Percentiles rank a stretch among this genome's conserved stretches.
phyloP scores from a whole-genome alignment of 2,329 filamentous ascomycete genomes.

The Triangularia setosa region DNA sequence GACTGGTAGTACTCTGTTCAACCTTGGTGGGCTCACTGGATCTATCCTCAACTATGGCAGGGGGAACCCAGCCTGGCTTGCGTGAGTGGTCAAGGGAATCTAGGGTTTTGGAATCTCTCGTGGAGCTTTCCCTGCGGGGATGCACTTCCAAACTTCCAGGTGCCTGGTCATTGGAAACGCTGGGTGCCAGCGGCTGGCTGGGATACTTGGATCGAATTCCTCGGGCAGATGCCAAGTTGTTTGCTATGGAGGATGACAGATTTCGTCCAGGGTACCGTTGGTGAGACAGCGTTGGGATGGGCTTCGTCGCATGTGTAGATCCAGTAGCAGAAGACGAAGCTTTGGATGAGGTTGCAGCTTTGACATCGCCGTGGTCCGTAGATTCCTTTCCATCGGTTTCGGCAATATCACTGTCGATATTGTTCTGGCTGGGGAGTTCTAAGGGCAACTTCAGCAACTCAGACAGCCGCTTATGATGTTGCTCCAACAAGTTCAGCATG shows the following conservation, averaged over 20 bases:
- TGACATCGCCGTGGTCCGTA: conserved; percentile 22
- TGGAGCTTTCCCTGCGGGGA: conserved; percentile 47
- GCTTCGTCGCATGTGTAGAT: conserved; percentile 28
- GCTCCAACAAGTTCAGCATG: conserved; percentile 78
- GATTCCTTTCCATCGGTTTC: conserved; percentile 37
- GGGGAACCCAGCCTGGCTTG: conserved; percentile 52
- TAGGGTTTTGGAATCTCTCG: conserved; percentile 41
- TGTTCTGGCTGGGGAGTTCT: conserved; percentile 39
- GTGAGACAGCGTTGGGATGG: conserved; percentile 36
- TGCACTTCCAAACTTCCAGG: conserved; percentile 64
- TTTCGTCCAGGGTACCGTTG: conserved; percentile 60
- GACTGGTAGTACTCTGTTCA: conserved; percentile 11
- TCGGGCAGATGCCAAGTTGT: conserved; percentile 78
- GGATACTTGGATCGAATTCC: conserved; percentile 67
- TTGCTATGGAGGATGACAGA: conserved; percentile 78
- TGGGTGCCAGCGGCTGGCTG: conserved; percentile 65
- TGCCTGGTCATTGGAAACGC: conserved; percentile 69
- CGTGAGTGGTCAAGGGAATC: conserved; percentile 48
- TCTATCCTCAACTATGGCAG: conserved; percentile 33
- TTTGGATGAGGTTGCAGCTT: conserved; percentile 11
- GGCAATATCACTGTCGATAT: conserved; percentile 36
- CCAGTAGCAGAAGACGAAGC: conserved; percentile 2
- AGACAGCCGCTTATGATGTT: conserved; percentile 81
- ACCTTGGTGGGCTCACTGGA: conserved; percentile 22
- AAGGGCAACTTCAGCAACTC: conserved; percentile 71